These are phyloP conservation scores for Metarhizium sp. DNA, from an alignment of 2,329 filamentous ascomycete species.

Conservation along the genomic window DNA sequence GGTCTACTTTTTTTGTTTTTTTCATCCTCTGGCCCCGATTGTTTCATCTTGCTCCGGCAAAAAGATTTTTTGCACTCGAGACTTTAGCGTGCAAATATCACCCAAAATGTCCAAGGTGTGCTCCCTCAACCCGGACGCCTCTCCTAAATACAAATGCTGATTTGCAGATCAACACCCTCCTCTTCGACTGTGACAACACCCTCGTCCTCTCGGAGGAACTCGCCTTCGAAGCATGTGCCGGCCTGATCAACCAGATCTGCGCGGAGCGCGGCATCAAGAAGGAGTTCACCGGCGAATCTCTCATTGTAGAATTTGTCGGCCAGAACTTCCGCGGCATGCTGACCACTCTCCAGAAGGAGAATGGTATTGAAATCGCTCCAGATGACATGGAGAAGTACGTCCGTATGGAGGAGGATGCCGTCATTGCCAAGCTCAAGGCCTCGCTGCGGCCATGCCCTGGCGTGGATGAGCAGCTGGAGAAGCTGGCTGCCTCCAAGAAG, in stretches of 20 bases:
- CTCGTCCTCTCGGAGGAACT: constrained; percentile 86
- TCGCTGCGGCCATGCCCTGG: constrained; percentile 60
- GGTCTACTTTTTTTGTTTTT: too few relatives aligned
- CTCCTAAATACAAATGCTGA: background rate
- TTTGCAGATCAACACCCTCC: constrained; percentile 52
- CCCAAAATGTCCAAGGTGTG: constrained; percentile 6
- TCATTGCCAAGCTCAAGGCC: constrained; percentile 69
- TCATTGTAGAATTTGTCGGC: constrained; percentile 82
- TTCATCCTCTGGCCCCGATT: too few relatives aligned
- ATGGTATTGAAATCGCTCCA: constrained; percentile 58
- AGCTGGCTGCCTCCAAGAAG: constrained; percentile 48
- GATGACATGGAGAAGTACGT: constrained; percentile 69
- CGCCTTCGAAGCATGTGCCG: constrained; percentile 84
- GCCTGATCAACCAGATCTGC: constrained; percentile 81
- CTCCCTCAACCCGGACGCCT: background rate
- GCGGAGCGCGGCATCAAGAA: constrained; percentile 50
- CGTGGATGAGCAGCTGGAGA: constrained; percentile 57
- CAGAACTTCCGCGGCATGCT: constrained; percentile 96
- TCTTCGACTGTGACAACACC: constrained; percentile 83
- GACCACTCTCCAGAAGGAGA: constrained; percentile 62
- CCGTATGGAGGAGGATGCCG: constrained; percentile 66
- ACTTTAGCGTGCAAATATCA: background rate
- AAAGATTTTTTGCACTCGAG: background rate
- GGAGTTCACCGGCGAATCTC: constrained; percentile 67
- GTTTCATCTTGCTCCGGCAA: background rate